Evolutionary conservation across 805 yeast genomes (phyloP).

Genomic region (Metschnikowia picachoensis): DNA sequence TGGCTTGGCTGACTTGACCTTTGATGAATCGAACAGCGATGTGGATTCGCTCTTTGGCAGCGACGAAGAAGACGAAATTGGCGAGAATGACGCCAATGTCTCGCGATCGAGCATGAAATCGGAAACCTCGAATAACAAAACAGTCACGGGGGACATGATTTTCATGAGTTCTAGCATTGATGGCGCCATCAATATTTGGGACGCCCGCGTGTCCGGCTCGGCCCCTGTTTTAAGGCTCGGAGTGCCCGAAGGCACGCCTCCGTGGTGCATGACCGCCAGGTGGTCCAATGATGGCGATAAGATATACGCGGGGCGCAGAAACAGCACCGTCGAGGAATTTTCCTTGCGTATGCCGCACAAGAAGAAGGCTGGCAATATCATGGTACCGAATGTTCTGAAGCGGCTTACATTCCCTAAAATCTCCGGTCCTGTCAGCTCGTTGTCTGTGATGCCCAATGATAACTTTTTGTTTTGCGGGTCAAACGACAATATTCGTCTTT

Average conservation of each 20-base stretch:
- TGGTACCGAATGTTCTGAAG: conserved; percentile 48
- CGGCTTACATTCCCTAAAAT: conserved; percentile 74
- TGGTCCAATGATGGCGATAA: conserved; percentile 85
- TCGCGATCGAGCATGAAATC: conserved; percentile 13
- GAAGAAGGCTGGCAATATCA: conserved; percentile 18
- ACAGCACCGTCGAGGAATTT: conserved; percentile 77
- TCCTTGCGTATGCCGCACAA: conserved; percentile 56
- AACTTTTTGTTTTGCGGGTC: conserved; percentile 84
- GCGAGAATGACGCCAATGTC: conserved; percentile 2
- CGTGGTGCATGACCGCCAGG: conserved; percentile 88
- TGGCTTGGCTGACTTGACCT: conserved; percentile 43
- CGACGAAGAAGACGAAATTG: conserved; percentile 30
- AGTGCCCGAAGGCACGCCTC: conserved; percentile 69
- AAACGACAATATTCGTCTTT: conserved; percentile 81
- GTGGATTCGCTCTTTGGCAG: conserved; percentile 48
- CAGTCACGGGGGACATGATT: conserved; percentile 39
- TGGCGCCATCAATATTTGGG: conserved; percentile 83
- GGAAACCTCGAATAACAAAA: conserved; percentile 20
- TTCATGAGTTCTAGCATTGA: conserved; percentile 81
- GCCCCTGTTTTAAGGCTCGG: conserved; percentile 45
- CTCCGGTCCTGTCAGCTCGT: conserved; percentile 86
- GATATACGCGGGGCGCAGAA: conserved; percentile 83
- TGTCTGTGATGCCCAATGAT: conserved; percentile 75
- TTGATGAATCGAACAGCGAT: conserved; percentile 30
- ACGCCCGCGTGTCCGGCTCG: conserved; percentile 45